These are phyloP conservation scores for Epithemia pelagica DNA, from an alignment of 108 stramenopile genomes.

Conservation along the genomic window DNA sequence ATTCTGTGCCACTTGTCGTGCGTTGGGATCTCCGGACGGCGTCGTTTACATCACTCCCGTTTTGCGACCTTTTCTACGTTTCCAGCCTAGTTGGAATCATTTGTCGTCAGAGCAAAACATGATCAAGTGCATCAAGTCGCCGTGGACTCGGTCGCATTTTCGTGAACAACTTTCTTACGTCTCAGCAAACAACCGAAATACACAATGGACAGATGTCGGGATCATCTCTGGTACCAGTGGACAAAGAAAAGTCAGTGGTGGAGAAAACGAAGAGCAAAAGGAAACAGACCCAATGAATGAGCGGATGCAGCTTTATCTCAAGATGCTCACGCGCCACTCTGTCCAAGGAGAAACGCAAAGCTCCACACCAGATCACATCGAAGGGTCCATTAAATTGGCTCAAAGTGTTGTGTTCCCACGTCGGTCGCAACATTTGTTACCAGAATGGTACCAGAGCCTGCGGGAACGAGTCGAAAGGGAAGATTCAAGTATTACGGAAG, in stretches of 20 bases:
- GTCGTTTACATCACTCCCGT: constrained; percentile 59
- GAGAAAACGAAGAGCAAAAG: neutral
- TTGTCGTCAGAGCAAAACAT: constrained; percentile 19
- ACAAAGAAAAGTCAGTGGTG: neutral
- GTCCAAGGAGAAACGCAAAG: constrained; percentile 3
- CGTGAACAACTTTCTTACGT: neutral
- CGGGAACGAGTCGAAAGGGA: constrained; percentile 11
- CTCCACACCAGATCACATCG: constrained; percentile 17
- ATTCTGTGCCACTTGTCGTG: constrained; percentile 35
- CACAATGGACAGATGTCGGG: neutral
- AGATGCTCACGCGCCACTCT: constrained; percentile 28
- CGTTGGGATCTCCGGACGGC: constrained; percentile 57
- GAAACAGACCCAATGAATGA: constrained; percentile 2
- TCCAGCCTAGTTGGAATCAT: constrained; percentile 23
- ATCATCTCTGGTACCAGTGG: neutral
- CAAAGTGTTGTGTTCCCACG: constrained; percentile 45
- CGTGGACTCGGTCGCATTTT: neutral
- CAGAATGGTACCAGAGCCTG: constrained; percentile 32
- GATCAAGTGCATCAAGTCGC: constrained; percentile 5
- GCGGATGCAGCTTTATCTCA: constrained; percentile 15
- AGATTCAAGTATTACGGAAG: constrained; percentile 15
- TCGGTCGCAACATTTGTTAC: constrained; percentile 22
- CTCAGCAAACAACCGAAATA: neutral
- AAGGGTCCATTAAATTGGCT: constrained; percentile 44
- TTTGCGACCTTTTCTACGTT: constrained; percentile 64